These are phyloP conservation scores for Suillus clintonianus DNA, from an alignment of 768 basidiomycete genomes.

Conservation along the genomic window DNA sequence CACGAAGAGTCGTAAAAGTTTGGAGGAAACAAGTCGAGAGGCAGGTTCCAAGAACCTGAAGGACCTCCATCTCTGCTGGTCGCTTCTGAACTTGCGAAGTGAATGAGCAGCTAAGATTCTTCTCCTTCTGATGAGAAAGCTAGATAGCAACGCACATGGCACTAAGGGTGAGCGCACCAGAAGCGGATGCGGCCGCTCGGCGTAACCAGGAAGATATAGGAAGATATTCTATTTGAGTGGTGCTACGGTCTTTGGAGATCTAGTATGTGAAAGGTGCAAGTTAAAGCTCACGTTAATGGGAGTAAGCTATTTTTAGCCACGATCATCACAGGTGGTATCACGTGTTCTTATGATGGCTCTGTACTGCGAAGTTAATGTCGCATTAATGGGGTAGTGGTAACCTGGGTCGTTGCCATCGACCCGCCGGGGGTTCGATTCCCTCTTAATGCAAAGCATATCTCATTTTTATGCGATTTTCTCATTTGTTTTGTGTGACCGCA, in stretches of 20 bases:
- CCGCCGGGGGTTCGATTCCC: constrained; percentile 91
- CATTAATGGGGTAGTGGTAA: constrained; percentile 69
- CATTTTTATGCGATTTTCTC: not conserved
- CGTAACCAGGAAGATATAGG: not conserved
- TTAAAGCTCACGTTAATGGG: not conserved
- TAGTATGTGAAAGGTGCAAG: not conserved
- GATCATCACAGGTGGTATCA: not conserved
- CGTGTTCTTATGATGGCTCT: too few relatives aligned
- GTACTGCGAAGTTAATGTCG: constrained; percentile 12
- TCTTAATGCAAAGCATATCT: constrained; percentile 58
- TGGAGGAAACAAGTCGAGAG: constrained; percentile 18
- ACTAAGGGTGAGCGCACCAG: not conserved
- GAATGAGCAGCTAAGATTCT: not conserved
- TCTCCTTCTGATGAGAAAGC: not conserved
- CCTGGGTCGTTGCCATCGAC: constrained; percentile 75
- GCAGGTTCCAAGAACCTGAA: constrained; percentile 17
- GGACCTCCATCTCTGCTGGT: constrained; percentile 22
- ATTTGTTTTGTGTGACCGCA: not conserved
- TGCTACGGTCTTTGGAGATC: not conserved
- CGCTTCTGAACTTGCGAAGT: not conserved
- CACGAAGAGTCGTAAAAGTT: constrained; percentile 12
- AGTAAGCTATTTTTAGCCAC: not conserved
- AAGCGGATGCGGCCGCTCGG: not conserved
- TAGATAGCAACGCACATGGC: not conserved
- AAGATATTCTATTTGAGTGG: not conserved